Evolutionary conservation across 306 rosid genomes (phyloP).

Genomic region (Glycine latifolia): DNA sequence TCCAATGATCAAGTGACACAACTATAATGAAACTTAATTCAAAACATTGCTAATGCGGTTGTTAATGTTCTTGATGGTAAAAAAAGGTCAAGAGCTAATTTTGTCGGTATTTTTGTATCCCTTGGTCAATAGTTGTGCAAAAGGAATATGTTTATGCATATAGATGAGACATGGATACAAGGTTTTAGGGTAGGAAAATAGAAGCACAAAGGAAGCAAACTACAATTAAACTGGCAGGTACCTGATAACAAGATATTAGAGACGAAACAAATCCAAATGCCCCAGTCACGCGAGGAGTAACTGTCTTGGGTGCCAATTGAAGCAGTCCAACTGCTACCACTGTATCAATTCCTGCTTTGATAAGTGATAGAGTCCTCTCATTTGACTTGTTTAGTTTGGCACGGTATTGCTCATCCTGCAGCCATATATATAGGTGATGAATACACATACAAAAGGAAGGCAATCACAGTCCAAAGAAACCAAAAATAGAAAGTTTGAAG

Average conservation of each 20-base stretch:
- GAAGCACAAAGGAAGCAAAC: conserved; percentile 17
- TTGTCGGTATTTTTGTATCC: not conserved
- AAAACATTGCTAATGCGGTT: not conserved
- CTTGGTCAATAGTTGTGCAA: not conserved
- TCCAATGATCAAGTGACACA: conserved; percentile 10
- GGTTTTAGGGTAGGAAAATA: conserved; percentile 33
- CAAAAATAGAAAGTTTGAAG: conserved; percentile 4
- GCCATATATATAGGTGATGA: conserved; percentile 18
- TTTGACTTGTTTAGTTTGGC: conserved; percentile 76
- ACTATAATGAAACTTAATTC: conserved; percentile 4
- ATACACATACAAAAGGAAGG: not conserved
- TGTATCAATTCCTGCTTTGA: conserved; percentile 79
- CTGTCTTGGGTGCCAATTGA: conserved; percentile 89
- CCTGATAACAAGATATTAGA: conserved; percentile 97
- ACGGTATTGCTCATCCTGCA: conserved; percentile 80
- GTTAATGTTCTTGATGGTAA: not conserved
- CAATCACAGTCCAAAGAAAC: not conserved
- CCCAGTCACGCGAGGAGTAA: conserved; percentile 92
- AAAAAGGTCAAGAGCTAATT: not conserved
- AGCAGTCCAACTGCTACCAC: conserved; percentile 94
- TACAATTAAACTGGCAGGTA: conserved; percentile 40
- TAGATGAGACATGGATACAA: conserved; percentile 20
- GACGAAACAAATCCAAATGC: conserved; percentile 87
- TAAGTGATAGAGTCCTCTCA: conserved; percentile 85
- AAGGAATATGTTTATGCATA: not conserved